phyloP scores from a whole-genome alignment of 176 grass and related monocot species.

The Pontederia crassipes region DNA sequence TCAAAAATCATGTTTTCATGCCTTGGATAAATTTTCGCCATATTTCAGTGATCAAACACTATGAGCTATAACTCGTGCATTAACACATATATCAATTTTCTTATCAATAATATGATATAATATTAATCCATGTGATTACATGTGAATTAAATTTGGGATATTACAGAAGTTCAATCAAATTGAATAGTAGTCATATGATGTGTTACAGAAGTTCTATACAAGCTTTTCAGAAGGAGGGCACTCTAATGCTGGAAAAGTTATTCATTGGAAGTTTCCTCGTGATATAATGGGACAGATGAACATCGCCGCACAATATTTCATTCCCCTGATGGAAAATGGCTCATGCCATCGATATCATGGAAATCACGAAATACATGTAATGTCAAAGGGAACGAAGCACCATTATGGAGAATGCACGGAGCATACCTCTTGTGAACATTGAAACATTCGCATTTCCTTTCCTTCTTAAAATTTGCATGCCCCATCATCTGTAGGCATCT shows the following conservation, averaged over 20 bases:
- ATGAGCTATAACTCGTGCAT: too few relatives aligned
- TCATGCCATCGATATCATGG: conserved; percentile 19
- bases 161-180: conserved; percentile 70
- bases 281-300: conserved; percentile 68
- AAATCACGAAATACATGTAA: conserved; percentile 75
- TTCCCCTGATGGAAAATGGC: conserved; percentile 45
- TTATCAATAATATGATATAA: too few relatives aligned
- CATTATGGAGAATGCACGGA: conserved; percentile 82
- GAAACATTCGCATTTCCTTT: conserved; percentile 14
- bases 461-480: conserved; percentile 37
- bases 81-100: too few relatives aligned
- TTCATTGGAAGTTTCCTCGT: conserved; percentile 76
- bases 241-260: conserved; percentile 60
- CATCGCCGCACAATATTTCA: conserved; percentile 67
- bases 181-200: conserved; percentile 82
- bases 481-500: conserved; percentile 62
- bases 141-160: conserved; percentile 90
- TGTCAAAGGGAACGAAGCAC: conserved; percentile 65
- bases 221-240: conserved; percentile 66
- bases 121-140: too few relatives aligned
- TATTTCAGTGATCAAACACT: too few relatives aligned
- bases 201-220: conserved; percentile 24
- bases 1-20: too few relatives aligned
- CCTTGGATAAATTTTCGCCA: too few relatives aligned
- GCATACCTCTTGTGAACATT: conserved; percentile 78